A percentile compares a stretch with the other conserved stretches of the same genome.
Conservation (phyloP, 2,329 filamentous ascomycete species). For the Pseudogymnoascus pannorum region DNA sequence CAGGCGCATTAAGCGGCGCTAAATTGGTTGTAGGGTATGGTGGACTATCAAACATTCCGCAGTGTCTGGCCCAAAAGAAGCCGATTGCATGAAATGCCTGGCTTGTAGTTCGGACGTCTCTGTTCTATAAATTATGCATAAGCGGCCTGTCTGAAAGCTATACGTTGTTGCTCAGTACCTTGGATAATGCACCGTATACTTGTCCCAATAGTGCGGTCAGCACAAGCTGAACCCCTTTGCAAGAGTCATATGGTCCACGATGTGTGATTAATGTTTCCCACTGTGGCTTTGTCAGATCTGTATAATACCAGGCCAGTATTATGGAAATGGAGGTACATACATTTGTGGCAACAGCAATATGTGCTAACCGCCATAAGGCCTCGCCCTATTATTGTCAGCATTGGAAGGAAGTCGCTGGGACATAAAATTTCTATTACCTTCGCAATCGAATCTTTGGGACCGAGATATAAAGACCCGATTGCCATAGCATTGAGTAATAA, state of each 20-base stretch:
- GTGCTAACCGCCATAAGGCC: slow-evolving; percentile 37
- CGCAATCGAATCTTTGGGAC: slow-evolving; percentile 35
- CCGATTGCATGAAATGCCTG: slow-evolving; percentile 38
- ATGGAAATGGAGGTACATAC: slow-evolving; percentile 15
- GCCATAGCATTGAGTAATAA: slow-evolving; percentile 39
- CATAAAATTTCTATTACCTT: slow-evolving; percentile 24
- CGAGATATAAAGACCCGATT: slow-evolving; percentile 38
- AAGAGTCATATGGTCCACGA: slow-evolving; percentile 35
- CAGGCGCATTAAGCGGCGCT: slow-evolving; percentile 28
- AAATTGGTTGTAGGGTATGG: slow-evolving; percentile 29
- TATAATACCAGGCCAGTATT: no score
- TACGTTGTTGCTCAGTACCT: slow-evolving; percentile 17
- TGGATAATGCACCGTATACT: slow-evolving; percentile 37
- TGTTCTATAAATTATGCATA: slow-evolving; percentile 25
- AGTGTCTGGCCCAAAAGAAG: slow-evolving; percentile 39
- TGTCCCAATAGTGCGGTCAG: slow-evolving; percentile 37
- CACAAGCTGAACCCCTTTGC: slow-evolving; percentile 37
- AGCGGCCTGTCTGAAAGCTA: background rate
- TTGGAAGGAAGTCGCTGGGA: background rate
- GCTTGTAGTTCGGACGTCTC: slow-evolving; percentile 35
- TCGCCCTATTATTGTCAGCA: slow-evolving; percentile 28
- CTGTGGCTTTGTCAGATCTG: slow-evolving; percentile 13
- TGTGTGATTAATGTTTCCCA: slow-evolving; percentile 39
- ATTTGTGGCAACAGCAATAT: slow-evolving; percentile 38
- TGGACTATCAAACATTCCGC: slow-evolving; percentile 35